A percentile compares a stretch with the other conserved stretches of the same genome.
Evolutionary conservation across 2,329 filamentous ascomycete genomes (phyloP).

Genomic region (Ilyonectria robusta): DNA sequence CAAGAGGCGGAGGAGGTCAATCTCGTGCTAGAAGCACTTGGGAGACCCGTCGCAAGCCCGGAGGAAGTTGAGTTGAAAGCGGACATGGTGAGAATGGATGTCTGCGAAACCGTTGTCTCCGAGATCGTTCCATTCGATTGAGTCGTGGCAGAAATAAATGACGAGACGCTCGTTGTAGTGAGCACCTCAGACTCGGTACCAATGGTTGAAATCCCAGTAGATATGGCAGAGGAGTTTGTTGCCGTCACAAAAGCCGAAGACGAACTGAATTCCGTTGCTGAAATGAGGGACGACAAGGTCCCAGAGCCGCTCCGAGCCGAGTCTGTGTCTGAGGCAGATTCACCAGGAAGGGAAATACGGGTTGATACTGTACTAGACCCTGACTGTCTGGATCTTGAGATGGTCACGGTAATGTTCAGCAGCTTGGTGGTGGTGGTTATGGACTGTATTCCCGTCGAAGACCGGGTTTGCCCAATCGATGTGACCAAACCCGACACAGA

Average conservation of each 20-base stretch:
- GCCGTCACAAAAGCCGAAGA: conserved; percentile 19
- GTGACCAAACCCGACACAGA: neutral
- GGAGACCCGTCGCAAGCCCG: neutral
- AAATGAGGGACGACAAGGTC: conserved; percentile 6
- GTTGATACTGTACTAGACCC: neutral
- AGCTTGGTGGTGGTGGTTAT: neutral
- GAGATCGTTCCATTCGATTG: neutral
- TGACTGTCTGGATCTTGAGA: neutral
- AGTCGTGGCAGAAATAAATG: conserved; percentile 6
- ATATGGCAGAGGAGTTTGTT: conserved; percentile 18
- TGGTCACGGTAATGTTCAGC: neutral
- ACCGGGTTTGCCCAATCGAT: neutral
- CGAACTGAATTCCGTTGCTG: conserved; percentile 10
- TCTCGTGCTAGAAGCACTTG: neutral
- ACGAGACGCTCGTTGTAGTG: neutral
- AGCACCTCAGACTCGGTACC: conserved; percentile 7
- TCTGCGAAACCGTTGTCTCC: neutral
- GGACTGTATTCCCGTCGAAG: neutral
- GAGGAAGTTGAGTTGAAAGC: neutral
- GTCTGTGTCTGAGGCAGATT: conserved; percentile 6
- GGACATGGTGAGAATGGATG: neutral
- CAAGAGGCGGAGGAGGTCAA: neutral
- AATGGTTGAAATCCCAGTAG: conserved; percentile 1
- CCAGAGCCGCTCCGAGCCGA: neutral
- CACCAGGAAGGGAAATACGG: neutral